phyloP scores from a whole-genome alignment of 192 early-diverging fungal species.

The Ramicandelaber brevisporus region DNA sequence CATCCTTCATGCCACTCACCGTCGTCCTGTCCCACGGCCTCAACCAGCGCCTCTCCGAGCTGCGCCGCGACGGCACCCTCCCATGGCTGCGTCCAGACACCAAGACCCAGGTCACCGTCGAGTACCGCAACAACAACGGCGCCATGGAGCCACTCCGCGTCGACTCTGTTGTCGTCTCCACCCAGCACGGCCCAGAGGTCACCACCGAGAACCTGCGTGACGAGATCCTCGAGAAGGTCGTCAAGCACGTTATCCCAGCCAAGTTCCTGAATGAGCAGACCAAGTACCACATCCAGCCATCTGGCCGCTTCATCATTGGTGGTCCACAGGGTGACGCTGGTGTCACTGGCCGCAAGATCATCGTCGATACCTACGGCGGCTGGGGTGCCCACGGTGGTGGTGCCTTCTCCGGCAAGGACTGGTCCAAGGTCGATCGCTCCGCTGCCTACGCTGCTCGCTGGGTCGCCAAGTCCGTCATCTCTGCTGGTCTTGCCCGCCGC shows the following conservation, averaged over 20 bases:
- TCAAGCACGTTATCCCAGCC: constrained; percentile 80
- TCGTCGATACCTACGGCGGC: constrained; percentile 67
- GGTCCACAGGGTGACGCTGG: constrained; percentile 99
- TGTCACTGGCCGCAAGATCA: constrained; percentile 93
- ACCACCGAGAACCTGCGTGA: constrained; percentile 57
- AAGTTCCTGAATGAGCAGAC: constrained; percentile 68
- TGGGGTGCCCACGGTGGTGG: constrained; percentile 92
- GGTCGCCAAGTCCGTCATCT: constrained; percentile 93
- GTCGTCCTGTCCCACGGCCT: constrained; percentile 89
- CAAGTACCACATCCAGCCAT: constrained; percentile 93
- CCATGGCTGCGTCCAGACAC: constrained; percentile 93
- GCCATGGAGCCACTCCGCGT: constrained; percentile 88
- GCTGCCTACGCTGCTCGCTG: constrained; percentile 94
- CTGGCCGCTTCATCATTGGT: constrained; percentile 97
- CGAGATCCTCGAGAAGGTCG: constrained; percentile 76
- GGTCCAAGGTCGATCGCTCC: constrained; percentile 98
- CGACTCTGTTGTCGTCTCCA: constrained; percentile 91
- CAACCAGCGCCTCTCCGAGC: constrained; percentile 86
- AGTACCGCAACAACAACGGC: constrained; percentile 89
- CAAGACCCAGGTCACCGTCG: constrained; percentile 98
- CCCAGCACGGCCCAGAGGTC: constrained; percentile 84
- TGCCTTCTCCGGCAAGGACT: constrained; percentile 99
- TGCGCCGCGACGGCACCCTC: constrained; percentile 73
- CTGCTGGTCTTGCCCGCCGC: constrained; percentile 79
- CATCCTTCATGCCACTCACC: constrained; percentile 96